Base-by-base conservation (phyloP, 768 basidiomycete genomes). In the Boletales sp. region DNA sequence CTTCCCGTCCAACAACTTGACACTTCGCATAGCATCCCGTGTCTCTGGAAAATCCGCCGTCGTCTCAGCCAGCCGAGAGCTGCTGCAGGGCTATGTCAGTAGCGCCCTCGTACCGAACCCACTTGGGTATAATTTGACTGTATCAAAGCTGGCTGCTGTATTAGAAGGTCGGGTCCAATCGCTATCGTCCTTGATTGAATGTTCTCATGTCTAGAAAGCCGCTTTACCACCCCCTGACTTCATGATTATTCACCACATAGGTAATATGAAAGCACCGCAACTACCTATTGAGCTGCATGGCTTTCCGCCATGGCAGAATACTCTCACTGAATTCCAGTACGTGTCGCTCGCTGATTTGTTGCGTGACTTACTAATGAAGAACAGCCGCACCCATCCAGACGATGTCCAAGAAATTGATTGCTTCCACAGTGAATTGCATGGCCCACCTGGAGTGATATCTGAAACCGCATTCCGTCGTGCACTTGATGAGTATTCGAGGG, bases 251-350 rank as follows among this genome's bases (percentile, higher is more conserved):
- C 87, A 91, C 60, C 71, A 80, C 40, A 52, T 86, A 18, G 70
- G 69, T 30, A 68, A 72, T 3, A 62, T 69, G 12, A 66, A 58
- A 42, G 65, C 64, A 34, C 65, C 69, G 34, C 63, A 60, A 35
- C 59, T 70, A 19, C 81, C 86, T 1, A 66, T 84, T 44, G 87
- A 90, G 63, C 70, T 90, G 18, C 70, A 85, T 56, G 86, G 84
- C 5, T 90, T 86, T 58, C 90, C 90, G 15, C 90, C 90, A 14
- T 92, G 90, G 89, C 90, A 92, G 58, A 80, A 83, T n/a, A 74
- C 84, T 48, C 69, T 92, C 37, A 87, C 87, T 40, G 90, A 92
- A 65, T 82, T 92, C 52, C 77, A 83, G 90, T 90, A 62, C 68
- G 86, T 69, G 11, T 40, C 19, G 8, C 10, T 8, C 3, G 10